Conservation (phyloP, 345 rosid genomes). For the Lepidium didymum region DNA sequence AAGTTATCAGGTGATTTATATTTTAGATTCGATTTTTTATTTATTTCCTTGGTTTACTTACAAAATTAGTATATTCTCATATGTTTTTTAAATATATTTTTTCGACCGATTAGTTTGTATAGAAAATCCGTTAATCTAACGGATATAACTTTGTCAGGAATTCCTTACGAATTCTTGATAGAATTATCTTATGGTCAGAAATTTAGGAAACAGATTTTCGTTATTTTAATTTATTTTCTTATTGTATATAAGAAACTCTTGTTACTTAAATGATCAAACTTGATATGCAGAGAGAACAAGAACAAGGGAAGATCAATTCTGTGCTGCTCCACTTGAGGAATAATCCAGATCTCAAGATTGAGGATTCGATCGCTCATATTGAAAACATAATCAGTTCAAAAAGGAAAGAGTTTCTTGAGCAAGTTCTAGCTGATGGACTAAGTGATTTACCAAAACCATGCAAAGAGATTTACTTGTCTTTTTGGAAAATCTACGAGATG, state of each 20-base stretch:
- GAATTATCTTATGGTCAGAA: too few species aligned
- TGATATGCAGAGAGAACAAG: constrained; percentile 38
- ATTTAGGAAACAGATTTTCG: too few species aligned
- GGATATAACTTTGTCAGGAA: too few species aligned
- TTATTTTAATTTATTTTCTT: too few species aligned
- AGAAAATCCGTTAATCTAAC: too few species aligned
- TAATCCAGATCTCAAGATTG: constrained; percentile 20
- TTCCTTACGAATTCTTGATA: too few species aligned
- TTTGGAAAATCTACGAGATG: constrained; percentile 39
- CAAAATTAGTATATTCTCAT: too few species aligned
- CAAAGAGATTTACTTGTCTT: constrained; percentile 40
- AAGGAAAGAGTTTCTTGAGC: constrained; percentile 36
- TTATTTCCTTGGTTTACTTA: too few species aligned
- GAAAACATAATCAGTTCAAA: constrained; percentile 24
- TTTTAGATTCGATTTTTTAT: not conserved
- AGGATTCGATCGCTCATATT: constrained; percentile 34
- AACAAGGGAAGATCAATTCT: constrained; percentile 43
- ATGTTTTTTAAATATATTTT: too few species aligned
- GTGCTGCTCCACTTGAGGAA: constrained; percentile 36
- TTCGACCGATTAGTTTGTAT: too few species aligned
- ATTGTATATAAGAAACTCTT: not conserved
- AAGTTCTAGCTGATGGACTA: constrained; percentile 32
- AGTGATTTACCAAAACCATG: constrained; percentile 31
- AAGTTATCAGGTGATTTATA: constrained; percentile 38
- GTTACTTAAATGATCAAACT: not conserved